Percentiles rank a stretch among this genome's conserved stretches.
phyloP scores from a whole-genome alignment of 1,139 yeast species.

The Eremothecium coryli region DNA sequence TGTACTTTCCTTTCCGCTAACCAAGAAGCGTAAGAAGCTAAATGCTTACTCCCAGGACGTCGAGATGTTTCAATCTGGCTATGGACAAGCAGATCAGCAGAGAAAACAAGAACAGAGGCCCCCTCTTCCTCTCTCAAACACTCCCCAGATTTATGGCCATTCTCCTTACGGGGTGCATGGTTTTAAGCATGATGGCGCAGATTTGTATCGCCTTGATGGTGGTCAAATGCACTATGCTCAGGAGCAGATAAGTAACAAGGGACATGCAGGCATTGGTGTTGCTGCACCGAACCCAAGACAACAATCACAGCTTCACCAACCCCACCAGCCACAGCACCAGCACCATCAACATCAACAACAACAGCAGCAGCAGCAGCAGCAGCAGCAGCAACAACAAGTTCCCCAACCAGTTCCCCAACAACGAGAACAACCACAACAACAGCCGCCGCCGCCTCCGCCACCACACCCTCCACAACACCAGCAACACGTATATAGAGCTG shows the following conservation, averaged over 20 bases:
- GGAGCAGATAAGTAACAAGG: too few species aligned
- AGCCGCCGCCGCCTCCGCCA: too few species aligned
- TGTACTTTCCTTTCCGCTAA: slow-evolving; percentile 9
- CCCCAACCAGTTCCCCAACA: neutral
- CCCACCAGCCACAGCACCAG: neutral
- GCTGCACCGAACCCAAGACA: neutral
- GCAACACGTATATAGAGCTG: too few species aligned
- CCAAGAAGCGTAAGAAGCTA: slow-evolving; percentile 7
- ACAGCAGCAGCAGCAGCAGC: neutral
- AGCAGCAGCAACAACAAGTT: neutral
- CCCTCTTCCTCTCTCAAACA: neutral
- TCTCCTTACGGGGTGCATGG: neutral
- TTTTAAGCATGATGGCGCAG: neutral
- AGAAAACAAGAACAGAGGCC: slow-evolving; percentile 1
- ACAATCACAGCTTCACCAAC: neutral
- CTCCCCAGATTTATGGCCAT: neutral
- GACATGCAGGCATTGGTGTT: too few species aligned
- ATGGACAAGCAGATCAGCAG: neutral
- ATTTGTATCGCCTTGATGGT: neutral
- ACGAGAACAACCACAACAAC: too few species aligned
- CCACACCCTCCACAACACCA: too few species aligned
- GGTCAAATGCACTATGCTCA: neutral
- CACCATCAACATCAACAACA: neutral
- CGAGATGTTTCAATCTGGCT: neutral
- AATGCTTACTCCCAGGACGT: neutral